A percentile compares a stretch with the other conserved stretches of the same genome.
phyloP scores from a whole-genome alignment of 1,284 basidiomycete species.

The Neotropicomus parvogracilis region DNA sequence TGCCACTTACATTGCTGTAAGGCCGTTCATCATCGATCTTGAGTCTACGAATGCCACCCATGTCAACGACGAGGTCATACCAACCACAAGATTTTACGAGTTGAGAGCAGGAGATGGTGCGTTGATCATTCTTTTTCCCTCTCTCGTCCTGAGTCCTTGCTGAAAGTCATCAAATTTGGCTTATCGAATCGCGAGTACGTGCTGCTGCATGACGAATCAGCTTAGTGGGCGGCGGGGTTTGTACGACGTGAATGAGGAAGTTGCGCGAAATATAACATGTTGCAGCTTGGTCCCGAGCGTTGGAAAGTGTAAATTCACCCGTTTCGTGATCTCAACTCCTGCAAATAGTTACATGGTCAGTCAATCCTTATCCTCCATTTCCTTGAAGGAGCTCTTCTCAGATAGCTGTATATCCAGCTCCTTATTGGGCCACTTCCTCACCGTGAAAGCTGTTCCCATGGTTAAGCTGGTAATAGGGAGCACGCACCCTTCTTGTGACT shows the following conservation, averaged over 20 bases:
- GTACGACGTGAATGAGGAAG: constrained; percentile 1
- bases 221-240: constrained; percentile 30
- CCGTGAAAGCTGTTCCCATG: no score
- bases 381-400: no score
- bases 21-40: constrained; percentile 94
- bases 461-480: no score
- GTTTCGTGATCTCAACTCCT: background rate
- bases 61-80: constrained; percentile 87
- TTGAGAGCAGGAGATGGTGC: constrained; percentile 82
- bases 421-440: background rate
- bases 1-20: constrained; percentile 31
- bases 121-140: constrained; percentile 22
- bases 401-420: no score
- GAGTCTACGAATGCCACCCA: constrained; percentile 94
- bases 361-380: no score
- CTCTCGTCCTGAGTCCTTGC: constrained; percentile 8
- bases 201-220: constrained; percentile 75
- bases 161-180: constrained; percentile 86
- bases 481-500: no score
- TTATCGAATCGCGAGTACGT: constrained; percentile 87
- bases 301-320: constrained; percentile 1
- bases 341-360: background rate
- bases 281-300: background rate
- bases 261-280: background rate
- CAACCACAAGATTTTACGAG: constrained; percentile 88